phyloP scores from a whole-genome alignment of 1,284 basidiomycete species.

The Cystobasidium sp. region DNA sequence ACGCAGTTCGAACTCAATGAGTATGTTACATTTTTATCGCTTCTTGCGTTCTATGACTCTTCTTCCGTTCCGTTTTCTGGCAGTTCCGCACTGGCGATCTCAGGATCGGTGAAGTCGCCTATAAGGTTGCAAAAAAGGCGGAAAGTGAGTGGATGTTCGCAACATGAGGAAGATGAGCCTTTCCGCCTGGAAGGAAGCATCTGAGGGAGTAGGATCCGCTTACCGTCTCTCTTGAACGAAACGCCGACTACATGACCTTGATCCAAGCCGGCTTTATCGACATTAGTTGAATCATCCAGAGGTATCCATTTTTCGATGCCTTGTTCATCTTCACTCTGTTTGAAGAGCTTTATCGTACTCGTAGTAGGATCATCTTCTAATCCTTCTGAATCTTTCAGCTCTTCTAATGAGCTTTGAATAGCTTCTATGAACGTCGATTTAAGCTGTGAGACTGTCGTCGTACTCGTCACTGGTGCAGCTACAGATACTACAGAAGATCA shows the following conservation, averaged over 20 bases:
- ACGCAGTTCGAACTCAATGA: too few species aligned
- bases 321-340: conserved; percentile 33
- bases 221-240: conserved; percentile 28
- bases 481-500: conserved; percentile 12
- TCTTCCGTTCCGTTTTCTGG: conserved; percentile 1
- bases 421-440: conserved; percentile 67
- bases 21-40: neutral
- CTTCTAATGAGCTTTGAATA: conserved; percentile 68
- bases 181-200: neutral
- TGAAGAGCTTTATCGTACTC: conserved; percentile 32
- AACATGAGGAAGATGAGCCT: neutral
- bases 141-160: neutral
- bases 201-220: neutral
- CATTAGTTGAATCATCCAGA: conserved; percentile 30
- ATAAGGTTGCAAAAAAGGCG: neutral
- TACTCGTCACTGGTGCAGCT: conserved; percentile 52
- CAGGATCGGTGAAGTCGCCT: conserved; percentile 23
- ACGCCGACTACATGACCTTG: conserved; percentile 40
- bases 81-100: neutral
- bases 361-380: neutral
- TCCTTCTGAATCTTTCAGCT: conserved; percentile 62
- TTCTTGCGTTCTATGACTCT: neutral
- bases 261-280: conserved; percentile 34
- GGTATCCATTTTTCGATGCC: conserved; percentile 27
- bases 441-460: conserved; percentile 73